Percentiles rank a stretch among this genome's conserved stretches.
Conservation (phyloP, 1,139 yeast species). For the Suhomyces bribrorum region DNA sequence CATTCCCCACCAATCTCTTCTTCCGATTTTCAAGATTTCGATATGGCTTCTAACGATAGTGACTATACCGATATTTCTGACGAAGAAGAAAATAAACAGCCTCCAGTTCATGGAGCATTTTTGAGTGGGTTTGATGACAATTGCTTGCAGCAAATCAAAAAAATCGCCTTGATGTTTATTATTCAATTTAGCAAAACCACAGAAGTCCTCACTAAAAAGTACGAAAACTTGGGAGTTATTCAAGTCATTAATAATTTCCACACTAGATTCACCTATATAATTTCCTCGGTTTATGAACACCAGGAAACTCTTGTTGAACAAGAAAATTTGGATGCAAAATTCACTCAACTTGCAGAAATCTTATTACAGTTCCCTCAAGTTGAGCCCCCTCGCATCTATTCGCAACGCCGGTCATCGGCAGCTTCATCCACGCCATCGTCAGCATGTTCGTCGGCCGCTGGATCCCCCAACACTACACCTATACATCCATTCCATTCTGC, state of each 20-base stretch:
- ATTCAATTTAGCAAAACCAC: conserved; percentile 50
- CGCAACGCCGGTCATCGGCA: conserved; percentile 3
- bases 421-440: conserved; percentile 9
- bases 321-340: conserved; percentile 21
- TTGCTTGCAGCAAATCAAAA: conserved; percentile 45
- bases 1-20: conserved; percentile 8
- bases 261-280: conserved; percentile 25
- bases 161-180: conserved; percentile 47
- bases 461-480: conserved; percentile 12
- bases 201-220: conserved; percentile 57
- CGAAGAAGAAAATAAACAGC: conserved; percentile 41
- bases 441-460: conserved; percentile 9
- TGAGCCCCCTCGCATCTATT: conserved; percentile 3
- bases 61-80: conserved; percentile 17
- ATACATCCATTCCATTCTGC: conserved; percentile 10
- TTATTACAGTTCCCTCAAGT: conserved; percentile 30
- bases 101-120: conserved; percentile 50
- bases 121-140: conserved; percentile 49
- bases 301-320: conserved; percentile 19
- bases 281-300: conserved; percentile 29
- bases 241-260: conserved; percentile 41
- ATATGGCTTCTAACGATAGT: conserved; percentile 15
- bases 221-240: conserved; percentile 46
- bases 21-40: conserved; percentile 13
- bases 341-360: conserved; percentile 27